A percentile compares a stretch with the other conserved stretches of the same genome.
Evolutionary conservation across 208 protist species (phyloP).

Genomic region (Trypanosoma vivax): DNA sequence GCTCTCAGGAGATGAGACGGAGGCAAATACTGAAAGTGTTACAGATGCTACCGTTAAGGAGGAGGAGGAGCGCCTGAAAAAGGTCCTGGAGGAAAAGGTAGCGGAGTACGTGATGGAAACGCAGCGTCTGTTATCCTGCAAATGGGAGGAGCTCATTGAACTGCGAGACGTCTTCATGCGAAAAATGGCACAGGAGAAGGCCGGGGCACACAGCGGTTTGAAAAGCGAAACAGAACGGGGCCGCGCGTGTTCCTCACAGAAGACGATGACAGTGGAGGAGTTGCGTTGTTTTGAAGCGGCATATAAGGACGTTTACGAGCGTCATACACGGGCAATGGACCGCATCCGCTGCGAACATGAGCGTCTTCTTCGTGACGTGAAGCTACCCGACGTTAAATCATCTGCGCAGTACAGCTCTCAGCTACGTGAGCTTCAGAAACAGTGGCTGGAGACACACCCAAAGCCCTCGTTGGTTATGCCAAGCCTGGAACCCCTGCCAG

Average conservation of each 20-base stretch:
- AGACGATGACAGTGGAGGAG: conserved; percentile 5
- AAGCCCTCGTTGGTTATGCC: conserved; percentile 7
- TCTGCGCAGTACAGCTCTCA: conserved; percentile 23
- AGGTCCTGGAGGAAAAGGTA: conserved; percentile 9
- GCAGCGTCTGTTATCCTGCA: conserved; percentile 9
- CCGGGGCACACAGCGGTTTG: neutral
- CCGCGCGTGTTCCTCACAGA: neutral
- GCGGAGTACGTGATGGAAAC: conserved; percentile 12
- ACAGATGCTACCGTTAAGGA: neutral
- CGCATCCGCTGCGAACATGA: conserved; percentile 33
- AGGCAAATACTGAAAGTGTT: neutral
- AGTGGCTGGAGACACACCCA: conserved; percentile 42
- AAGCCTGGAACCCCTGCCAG: conserved; percentile 22
- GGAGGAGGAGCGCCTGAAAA: conserved; percentile 7
- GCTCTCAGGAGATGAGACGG: too few relatives aligned
- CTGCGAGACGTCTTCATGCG: neutral
- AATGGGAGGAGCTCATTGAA: neutral
- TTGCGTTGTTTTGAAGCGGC: conserved; percentile 16
- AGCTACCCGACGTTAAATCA: conserved; percentile 31
- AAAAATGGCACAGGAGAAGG: neutral
- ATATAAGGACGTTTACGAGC: conserved; percentile 40
- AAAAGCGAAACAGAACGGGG: neutral
- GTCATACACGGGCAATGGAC: conserved; percentile 38
- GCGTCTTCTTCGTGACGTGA: conserved; percentile 17
- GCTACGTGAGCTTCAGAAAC: conserved; percentile 26